Conservation (phyloP, 345 rosid species). For the Sapria himalayana region DNA sequence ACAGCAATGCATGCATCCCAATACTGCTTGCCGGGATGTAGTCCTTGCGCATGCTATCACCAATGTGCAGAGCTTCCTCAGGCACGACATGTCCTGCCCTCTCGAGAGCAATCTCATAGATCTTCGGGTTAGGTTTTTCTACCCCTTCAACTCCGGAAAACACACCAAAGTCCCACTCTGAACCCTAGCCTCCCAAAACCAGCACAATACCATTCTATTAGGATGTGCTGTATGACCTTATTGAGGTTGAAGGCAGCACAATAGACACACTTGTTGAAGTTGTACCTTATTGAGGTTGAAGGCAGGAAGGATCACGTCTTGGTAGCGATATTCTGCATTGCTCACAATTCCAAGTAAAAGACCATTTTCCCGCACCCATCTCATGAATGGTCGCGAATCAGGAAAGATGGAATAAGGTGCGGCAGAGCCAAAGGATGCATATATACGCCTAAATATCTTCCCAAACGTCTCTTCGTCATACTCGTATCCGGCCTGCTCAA, state of each 20-base stretch:
- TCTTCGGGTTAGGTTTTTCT: constrained; percentile 78
- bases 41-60: constrained; percentile 88
- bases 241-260: constrained; percentile 37
- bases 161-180: constrained; percentile 94
- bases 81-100: constrained; percentile 66
- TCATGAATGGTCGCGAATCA: constrained; percentile 64
- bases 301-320: constrained; percentile 81
- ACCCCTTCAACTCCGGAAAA: constrained; percentile 85
- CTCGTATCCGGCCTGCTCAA: constrained; percentile 74
- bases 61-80: constrained; percentile 53
- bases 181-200: constrained; percentile 21
- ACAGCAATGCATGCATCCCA: constrained; percentile 73
- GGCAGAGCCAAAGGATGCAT: constrained; percentile 84
- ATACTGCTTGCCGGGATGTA: constrained; percentile 59
- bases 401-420: constrained; percentile 67
- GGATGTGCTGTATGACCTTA: constrained; percentile 23
- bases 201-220: not conserved
- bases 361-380: constrained; percentile 61
- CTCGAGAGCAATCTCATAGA: constrained; percentile 49
- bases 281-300: constrained; percentile 58
- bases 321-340: constrained; percentile 72
- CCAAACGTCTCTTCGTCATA: constrained; percentile 84
- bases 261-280: not conserved
- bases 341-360: constrained; percentile 63
- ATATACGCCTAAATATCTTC: constrained; percentile 64